Base-by-base conservation (phyloP, 2,329 filamentous ascomycete genomes). In the Aspergillus clavatus region DNA sequence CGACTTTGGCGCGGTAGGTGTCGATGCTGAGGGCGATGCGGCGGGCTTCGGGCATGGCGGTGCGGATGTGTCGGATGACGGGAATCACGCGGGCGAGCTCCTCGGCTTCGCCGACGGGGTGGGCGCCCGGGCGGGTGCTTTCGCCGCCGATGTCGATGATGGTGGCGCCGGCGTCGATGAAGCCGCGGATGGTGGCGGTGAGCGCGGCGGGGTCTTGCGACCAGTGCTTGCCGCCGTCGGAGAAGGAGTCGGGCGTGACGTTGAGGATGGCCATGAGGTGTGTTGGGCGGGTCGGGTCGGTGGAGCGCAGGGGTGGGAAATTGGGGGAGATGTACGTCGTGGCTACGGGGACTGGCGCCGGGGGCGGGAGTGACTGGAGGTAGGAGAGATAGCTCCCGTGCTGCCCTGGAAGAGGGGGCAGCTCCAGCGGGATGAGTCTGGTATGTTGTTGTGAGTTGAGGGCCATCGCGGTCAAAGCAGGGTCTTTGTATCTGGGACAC, bases 241-340 rank as follows among this genome's bases (percentile, higher is more conserved):
- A 97, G 72, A 98, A 98, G 7, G 91, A 97, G 70, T 98, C 91
- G 0, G 91, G 91, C 0, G 93, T 97, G 42, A 95, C 72, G 68
- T 98, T 98, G 37, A 97, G 75, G 52, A 98, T 95, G 43, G 87
- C 87, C 93, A 98, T 98, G 55, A 96, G 71, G 37, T 82, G 81
- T 0, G 91, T 96, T 42, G 72, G 75, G 38, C 83, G 79, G 37
- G 60, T 62, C 0, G 72, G 66, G 48, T 76, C 73, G 5, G 76
- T 69, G 14, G 86, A 76, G 40, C 80, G 79, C 29, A 93, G 69
- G 1, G 81, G 72, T 8, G 75, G 67, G 28, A 77, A 58, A 19
- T 46, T 40, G 16, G 60, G 50, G 6, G 65, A 66, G 45, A 74
- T 58, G 22, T 65, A 61, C 3, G 64, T 67, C 29, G 69, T 71